Percentiles rank a stretch among this genome's conserved stretches.
Evolutionary conservation across 148 eudicot genomes (phyloP).

Genomic region (Suaeda aralocaspica): DNA sequence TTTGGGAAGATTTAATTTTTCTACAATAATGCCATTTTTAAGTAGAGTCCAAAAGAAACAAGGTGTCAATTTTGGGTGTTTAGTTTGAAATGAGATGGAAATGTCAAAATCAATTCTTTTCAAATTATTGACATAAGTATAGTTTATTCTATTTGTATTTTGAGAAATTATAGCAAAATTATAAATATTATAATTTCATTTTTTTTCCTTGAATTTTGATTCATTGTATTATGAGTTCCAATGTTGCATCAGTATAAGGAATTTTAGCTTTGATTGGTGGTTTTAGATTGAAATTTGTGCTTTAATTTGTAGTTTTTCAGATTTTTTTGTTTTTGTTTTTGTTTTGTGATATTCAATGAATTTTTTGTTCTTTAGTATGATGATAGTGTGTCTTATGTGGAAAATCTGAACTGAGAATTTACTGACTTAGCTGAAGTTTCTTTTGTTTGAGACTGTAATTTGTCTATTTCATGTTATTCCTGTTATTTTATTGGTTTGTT

Average conservation of each 20-base stretch:
- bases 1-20: background rate
- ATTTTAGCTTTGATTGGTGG: background rate
- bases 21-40: background rate
- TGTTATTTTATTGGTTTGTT: slow-evolving; percentile 17
- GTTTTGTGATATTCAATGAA: background rate
- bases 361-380: background rate
- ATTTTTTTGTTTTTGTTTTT: too few relatives aligned
- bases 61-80: background rate
- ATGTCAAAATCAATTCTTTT: background rate
- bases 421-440: background rate
- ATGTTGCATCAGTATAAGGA: background rate
- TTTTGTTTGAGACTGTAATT: slow-evolving; percentile 15
- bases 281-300: background rate
- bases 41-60: too few relatives aligned
- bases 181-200: background rate
- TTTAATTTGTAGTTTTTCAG: background rate
- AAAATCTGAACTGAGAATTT: slow-evolving; percentile 1
- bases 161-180: background rate
- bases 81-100: background rate
- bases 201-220: background rate
- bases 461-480: slow-evolving; percentile 19
- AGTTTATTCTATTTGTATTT: background rate
- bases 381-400: background rate
- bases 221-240: background rate
- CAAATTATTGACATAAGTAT: background rate